Conservation (phyloP, 2,329 filamentous ascomycete genomes). For the Lachnellula hyalina region DNA sequence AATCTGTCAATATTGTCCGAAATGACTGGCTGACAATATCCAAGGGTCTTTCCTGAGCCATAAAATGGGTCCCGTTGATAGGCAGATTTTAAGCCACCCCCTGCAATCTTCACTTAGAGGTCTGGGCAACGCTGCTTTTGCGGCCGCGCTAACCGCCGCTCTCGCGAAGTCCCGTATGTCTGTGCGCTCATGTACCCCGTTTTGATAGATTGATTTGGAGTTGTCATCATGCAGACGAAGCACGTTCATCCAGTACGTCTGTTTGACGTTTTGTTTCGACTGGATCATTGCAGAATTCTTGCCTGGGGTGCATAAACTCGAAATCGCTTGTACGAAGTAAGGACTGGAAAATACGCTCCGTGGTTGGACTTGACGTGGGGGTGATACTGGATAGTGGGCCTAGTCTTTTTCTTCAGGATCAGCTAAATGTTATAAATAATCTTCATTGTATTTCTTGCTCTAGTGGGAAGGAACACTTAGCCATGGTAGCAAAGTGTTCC, state of each 20-base stretch:
- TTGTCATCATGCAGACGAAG: constrained; percentile 11
- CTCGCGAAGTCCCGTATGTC: constrained; percentile 18
- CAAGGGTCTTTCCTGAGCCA: constrained; percentile 9
- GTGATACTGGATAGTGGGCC: not conserved
- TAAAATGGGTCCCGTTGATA: constrained; percentile 11
- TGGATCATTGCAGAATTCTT: not conserved
- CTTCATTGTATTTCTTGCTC: not conserved
- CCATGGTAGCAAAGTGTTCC: not conserved
- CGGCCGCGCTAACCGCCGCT: constrained; percentile 14
- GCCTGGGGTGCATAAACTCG: not conserved
- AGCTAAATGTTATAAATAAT: not conserved
- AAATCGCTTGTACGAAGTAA: too few relatives aligned
- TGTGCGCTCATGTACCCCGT: constrained; percentile 12
- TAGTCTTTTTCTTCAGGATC: too few relatives aligned
- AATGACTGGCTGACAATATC: constrained; percentile 25
- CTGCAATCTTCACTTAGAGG: not conserved
- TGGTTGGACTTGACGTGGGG: not conserved
- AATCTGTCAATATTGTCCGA: constrained; percentile 18
- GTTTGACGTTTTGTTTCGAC: not conserved
- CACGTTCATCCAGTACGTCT: not conserved
- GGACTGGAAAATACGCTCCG: too few relatives aligned
- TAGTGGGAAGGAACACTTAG: not conserved
- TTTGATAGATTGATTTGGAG: constrained; percentile 4
- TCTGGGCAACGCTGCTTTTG: constrained; percentile 14
- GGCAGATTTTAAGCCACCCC: constrained; percentile 13